Percentiles rank a stretch among this genome's conserved stretches.
These are phyloP conservation scores for Aspergillus sp. DNA, from an alignment of 2,329 filamentous ascomycete species.

Conservation along the genomic window DNA sequence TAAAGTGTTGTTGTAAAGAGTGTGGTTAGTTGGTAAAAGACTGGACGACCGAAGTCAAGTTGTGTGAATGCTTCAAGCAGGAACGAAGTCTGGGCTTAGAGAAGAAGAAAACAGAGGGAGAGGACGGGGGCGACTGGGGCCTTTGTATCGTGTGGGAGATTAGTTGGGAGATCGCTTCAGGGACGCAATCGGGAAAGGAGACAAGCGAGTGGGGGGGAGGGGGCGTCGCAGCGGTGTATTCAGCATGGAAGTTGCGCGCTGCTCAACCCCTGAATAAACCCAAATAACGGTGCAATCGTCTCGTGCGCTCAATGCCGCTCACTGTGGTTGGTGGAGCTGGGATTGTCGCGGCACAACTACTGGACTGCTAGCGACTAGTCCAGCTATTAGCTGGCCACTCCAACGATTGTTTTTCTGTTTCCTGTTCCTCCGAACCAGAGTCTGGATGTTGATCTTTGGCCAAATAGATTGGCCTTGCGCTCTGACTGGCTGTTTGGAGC, in stretches of 20 bases:
- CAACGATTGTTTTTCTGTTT: slow-evolving; percentile 11
- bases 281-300: slow-evolving; percentile 5
- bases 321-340: slow-evolving; percentile 23
- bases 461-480: slow-evolving; percentile 16
- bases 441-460: slow-evolving; percentile 20
- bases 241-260: slow-evolving; percentile 1
- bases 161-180: slow-evolving; percentile 38
- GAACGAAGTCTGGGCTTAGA: slow-evolving; percentile 38
- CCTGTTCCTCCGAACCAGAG: slow-evolving; percentile 12
- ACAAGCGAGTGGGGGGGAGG: slow-evolving; percentile 22
- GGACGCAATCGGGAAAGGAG: slow-evolving; percentile 25
- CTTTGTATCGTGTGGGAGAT: slow-evolving; percentile 49
- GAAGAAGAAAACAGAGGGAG: slow-evolving; percentile 30
- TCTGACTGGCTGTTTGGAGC: not conserved
- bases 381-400: slow-evolving; percentile 11
- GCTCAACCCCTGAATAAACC: slow-evolving; percentile 11
- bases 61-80: slow-evolving; percentile 38
- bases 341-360: slow-evolving; percentile 17
- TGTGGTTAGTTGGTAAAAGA: slow-evolving; percentile 46
- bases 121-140: slow-evolving; percentile 31
- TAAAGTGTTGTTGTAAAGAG: slow-evolving; percentile 29
- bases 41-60: slow-evolving; percentile 51
- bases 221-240: slow-evolving; percentile 15
- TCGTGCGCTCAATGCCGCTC: slow-evolving; percentile 11
- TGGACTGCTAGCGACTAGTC: slow-evolving; percentile 17